A percentile compares a stretch with the other conserved stretches of the same genome.
Evolutionary conservation across 1,139 yeast species (phyloP).

Genomic region (Yamadazyma songkhlaensis): DNA sequence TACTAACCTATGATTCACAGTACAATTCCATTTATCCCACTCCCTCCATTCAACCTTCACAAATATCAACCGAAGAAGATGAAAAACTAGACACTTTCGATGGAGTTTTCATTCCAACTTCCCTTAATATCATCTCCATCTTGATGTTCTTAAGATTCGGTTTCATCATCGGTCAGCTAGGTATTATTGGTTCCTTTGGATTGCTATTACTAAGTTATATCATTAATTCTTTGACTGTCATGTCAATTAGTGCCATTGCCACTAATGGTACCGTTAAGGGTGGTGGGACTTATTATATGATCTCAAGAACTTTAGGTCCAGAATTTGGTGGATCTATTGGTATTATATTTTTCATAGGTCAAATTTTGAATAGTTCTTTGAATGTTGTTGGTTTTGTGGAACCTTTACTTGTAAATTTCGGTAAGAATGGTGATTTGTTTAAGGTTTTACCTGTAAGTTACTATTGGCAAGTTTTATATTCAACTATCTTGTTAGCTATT

Average conservation of each 20-base stretch:
- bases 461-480: slow-evolving; percentile 58
- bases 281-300: slow-evolving; percentile 85
- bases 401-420: slow-evolving; percentile 68
- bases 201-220: slow-evolving; percentile 59
- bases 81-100: slow-evolving; percentile 67
- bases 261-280: slow-evolving; percentile 83
- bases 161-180: slow-evolving; percentile 76
- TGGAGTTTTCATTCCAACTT: slow-evolving; percentile 78
- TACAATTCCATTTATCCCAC: slow-evolving; percentile 4
- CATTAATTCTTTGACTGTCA: slow-evolving; percentile 65
- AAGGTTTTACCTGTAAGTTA: slow-evolving; percentile 52
- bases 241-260: slow-evolving; percentile 75
- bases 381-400: slow-evolving; percentile 80
- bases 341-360: slow-evolving; percentile 72
- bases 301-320: slow-evolving; percentile 74
- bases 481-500: slow-evolving; percentile 60
- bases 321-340: slow-evolving; percentile 87
- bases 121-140: slow-evolving; percentile 73
- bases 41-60: neutral
- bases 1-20: neutral
- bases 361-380: slow-evolving; percentile 69
- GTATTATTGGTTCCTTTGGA: slow-evolving; percentile 59
- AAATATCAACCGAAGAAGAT: neutral
- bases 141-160: slow-evolving; percentile 81
- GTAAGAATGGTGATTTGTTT: slow-evolving; percentile 55